Conservation (phyloP, 108 stramenopile genomes). For the Seminavis robusta region DNA sequence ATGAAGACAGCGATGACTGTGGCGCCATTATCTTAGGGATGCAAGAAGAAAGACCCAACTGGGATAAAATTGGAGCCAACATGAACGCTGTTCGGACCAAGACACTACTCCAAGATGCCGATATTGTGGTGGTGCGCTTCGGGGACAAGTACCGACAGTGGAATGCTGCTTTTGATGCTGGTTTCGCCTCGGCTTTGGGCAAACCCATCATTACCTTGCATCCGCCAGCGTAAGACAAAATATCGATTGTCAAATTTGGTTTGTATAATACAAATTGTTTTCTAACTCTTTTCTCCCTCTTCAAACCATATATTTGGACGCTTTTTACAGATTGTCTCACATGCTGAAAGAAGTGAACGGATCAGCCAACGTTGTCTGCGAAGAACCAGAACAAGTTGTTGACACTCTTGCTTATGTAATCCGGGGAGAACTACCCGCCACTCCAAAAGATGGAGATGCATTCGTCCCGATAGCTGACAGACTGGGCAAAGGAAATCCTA, state of each 20-base stretch:
- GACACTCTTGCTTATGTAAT: slow-evolving; percentile 84
- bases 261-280: too few relatives aligned
- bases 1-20: slow-evolving; percentile 87
- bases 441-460: slow-evolving; percentile 62
- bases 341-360: slow-evolving; percentile 92
- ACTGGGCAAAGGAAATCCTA: slow-evolving; percentile 84
- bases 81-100: slow-evolving; percentile 83
- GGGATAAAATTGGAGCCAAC: slow-evolving; percentile 77
- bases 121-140: slow-evolving; percentile 86
- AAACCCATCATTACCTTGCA: slow-evolving; percentile 82
- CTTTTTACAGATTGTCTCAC: too few relatives aligned
- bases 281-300: too few relatives aligned
- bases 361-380: slow-evolving; percentile 65
- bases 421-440: slow-evolving; percentile 61
- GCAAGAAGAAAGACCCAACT: slow-evolving; percentile 76
- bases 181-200: slow-evolving; percentile 73
- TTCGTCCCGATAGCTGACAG: slow-evolving; percentile 79
- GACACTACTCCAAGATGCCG: slow-evolving; percentile 66
- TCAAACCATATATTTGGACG: too few relatives aligned
- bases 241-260: too few relatives aligned
- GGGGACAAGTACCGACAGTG: slow-evolving; percentile 87
- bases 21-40: slow-evolving; percentile 83
- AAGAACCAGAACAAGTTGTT: slow-evolving; percentile 76
- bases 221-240: slow-evolving; percentile 62
- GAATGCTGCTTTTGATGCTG: slow-evolving; percentile 89